These are phyloP conservation scores for Fraxinus anomala DNA, from an alignment of 257 asterid genomes.

Conservation along the genomic window DNA sequence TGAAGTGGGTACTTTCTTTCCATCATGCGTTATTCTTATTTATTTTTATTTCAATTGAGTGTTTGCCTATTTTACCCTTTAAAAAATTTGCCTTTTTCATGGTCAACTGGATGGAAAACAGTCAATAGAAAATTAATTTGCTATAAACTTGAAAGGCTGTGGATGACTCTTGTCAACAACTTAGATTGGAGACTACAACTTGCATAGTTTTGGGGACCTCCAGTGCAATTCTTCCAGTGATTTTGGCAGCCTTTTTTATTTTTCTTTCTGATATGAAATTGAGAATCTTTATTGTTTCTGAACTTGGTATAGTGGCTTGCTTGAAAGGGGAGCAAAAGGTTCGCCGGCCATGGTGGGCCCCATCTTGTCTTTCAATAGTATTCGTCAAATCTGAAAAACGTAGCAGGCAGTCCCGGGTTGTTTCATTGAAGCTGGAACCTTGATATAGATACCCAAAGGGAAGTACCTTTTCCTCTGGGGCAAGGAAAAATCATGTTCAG, in stretches of 20 bases:
- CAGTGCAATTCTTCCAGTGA: background rate
- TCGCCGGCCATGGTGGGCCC: constrained; percentile 98
- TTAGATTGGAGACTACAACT: background rate
- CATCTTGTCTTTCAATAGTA: constrained; percentile 68
- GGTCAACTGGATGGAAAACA: background rate
- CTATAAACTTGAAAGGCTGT: background rate
- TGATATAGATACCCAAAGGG: constrained; percentile 44
- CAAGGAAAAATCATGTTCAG: background rate
- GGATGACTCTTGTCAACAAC: background rate
- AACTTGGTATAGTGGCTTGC: constrained; percentile 73
- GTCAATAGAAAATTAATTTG: background rate
- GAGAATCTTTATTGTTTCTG: constrained; percentile 17
- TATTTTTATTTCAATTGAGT: background rate
- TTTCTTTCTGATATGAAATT: background rate
- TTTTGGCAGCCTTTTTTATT: background rate
- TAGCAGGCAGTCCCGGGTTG: constrained; percentile 90
- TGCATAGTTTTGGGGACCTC: background rate
- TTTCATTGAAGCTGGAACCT: constrained; percentile 94
- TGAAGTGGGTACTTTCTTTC: background rate
- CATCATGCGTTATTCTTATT: background rate
- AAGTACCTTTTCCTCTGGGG: background rate
- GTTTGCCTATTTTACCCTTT: background rate
- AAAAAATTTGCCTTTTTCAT: background rate
- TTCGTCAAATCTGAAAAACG: constrained; percentile 74
- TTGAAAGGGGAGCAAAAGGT: constrained; percentile 97